A percentile compares a stretch with the other conserved stretches of the same genome.
These are phyloP conservation scores for Populus hybrid DNA, from an alignment of 441 rosid genomes.

Conservation along the genomic window DNA sequence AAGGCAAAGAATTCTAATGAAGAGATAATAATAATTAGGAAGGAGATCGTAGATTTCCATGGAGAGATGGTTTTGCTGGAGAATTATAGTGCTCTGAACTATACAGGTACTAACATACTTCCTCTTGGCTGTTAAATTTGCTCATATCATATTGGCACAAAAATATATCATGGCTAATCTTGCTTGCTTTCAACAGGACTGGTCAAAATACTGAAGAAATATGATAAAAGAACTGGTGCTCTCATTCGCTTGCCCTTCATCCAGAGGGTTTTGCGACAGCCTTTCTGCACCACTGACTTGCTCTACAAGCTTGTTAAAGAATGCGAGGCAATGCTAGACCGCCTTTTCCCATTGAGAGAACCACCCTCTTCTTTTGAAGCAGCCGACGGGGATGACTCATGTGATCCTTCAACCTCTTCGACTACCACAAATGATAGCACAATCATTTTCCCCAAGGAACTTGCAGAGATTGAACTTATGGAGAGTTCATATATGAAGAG, in stretches of 20 bases:
- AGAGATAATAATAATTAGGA: slow-evolving; percentile 49
- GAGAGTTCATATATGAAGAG: slow-evolving; percentile 72
- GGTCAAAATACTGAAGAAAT: slow-evolving; percentile 84
- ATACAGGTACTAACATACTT: slow-evolving; percentile 48
- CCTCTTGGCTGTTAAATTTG: not conserved
- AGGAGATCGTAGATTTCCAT: slow-evolving; percentile 78
- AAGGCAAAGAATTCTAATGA: slow-evolving; percentile 41
- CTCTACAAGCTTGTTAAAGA: slow-evolving; percentile 70
- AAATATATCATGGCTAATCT: not conserved
- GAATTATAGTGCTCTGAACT: slow-evolving; percentile 89
- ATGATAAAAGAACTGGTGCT: slow-evolving; percentile 80
- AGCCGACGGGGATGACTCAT: slow-evolving; percentile 17
- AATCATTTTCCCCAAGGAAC: slow-evolving; percentile 36
- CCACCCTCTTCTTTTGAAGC: slow-evolving; percentile 14
- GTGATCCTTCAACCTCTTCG: slow-evolving; percentile 15
- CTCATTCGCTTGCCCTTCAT: slow-evolving; percentile 72
- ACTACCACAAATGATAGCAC: not conserved
- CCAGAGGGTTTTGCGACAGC: slow-evolving; percentile 68
- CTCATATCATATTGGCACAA: not conserved
- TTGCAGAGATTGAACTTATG: slow-evolving; percentile 50
- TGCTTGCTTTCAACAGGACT: slow-evolving; percentile 40
- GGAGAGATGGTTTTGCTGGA: slow-evolving; percentile 89
- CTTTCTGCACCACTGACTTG: slow-evolving; percentile 79
- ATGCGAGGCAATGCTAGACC: slow-evolving; percentile 65
- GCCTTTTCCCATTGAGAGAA: slow-evolving; percentile 41